phyloP scores from a whole-genome alignment of 805 yeast genomes.

The Myxozyma nipponensis region DNA sequence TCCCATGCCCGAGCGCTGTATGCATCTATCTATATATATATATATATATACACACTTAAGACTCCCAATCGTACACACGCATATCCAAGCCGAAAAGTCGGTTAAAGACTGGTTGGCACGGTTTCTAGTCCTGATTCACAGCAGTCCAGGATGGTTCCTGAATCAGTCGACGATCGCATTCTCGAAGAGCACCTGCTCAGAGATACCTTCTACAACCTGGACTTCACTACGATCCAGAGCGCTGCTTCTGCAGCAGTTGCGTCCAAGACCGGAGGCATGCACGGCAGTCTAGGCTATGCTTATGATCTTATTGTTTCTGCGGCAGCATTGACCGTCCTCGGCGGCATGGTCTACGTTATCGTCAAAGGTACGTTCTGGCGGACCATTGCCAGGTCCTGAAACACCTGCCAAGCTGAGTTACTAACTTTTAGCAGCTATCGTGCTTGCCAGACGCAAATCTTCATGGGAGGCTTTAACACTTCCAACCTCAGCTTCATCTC shows the following conservation, averaged over 20 bases:
- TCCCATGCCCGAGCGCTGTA: too few species aligned
- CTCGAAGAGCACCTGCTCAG: slow-evolving; percentile 26
- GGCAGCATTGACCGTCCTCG: slow-evolving; percentile 2
- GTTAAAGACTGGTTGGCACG: too few species aligned
- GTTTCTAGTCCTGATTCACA: not conserved
- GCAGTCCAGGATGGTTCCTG: slow-evolving; percentile 23
- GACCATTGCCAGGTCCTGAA: too few species aligned
- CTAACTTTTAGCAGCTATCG: not conserved
- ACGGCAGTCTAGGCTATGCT: slow-evolving; percentile 2
- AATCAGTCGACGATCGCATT: slow-evolving; percentile 27
- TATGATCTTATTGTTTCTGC: slow-evolving; percentile 4
- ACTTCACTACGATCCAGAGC: slow-evolving; percentile 15
- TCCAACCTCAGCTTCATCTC: slow-evolving; percentile 1
- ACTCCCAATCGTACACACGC: too few species aligned
- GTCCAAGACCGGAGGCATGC: slow-evolving; percentile 7
- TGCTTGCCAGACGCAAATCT: slow-evolving; percentile 5
- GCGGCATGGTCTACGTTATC: slow-evolving; percentile 3
- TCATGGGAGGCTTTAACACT: not conserved
- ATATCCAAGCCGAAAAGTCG: too few species aligned
- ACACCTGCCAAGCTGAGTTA: too few species aligned
- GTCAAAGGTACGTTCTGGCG: slow-evolving; percentile 6
- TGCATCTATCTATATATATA: too few species aligned
- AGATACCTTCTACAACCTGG: slow-evolving; percentile 20
- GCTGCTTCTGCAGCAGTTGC: slow-evolving; percentile 10
- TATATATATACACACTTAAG: too few species aligned